Percentiles rank a stretch among this genome's conserved stretches.
Conservation (phyloP, 1,284 basidiomycete species). For the Schizopora paradoxa region DNA sequence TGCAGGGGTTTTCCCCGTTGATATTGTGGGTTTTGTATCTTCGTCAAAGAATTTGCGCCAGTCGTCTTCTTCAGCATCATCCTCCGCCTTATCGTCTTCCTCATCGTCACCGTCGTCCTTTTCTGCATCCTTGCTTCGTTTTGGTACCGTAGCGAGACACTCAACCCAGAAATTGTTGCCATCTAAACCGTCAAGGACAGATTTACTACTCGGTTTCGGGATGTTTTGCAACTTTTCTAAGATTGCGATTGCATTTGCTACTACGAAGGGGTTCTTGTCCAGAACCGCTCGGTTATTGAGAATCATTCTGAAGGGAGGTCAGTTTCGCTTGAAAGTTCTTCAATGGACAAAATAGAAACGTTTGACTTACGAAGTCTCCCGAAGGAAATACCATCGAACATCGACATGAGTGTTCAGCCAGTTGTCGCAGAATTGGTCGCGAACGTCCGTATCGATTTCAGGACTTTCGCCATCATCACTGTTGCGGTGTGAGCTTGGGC, state of each 20-base stretch:
- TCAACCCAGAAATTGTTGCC: slow-evolving; percentile 67
- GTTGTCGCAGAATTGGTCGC: slow-evolving; percentile 57
- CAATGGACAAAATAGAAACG: slow-evolving; percentile 4
- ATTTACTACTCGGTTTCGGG: slow-evolving; percentile 65
- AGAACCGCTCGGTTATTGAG: slow-evolving; percentile 23
- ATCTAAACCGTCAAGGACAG: slow-evolving; percentile 37
- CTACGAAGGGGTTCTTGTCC: slow-evolving; percentile 34
- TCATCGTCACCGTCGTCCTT: slow-evolving; percentile 33
- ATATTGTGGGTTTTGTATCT: slow-evolving; percentile 31
- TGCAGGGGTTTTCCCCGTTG: slow-evolving; percentile 33
- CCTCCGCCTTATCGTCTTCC: slow-evolving; percentile 37
- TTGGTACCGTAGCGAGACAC: slow-evolving; percentile 61
- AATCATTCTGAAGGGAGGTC: slow-evolving; percentile 18
- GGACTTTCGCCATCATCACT: slow-evolving; percentile 17
- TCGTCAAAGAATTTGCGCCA: slow-evolving; percentile 82
- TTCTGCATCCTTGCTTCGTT: slow-evolving; percentile 38
- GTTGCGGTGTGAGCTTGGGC: slow-evolving; percentile 43
- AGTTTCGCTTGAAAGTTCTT: slow-evolving; percentile 12
- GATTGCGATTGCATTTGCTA: slow-evolving; percentile 67
- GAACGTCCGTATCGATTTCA: slow-evolving; percentile 50
- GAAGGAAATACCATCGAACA: slow-evolving; percentile 89
- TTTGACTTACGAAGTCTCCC: slow-evolving; percentile 67
- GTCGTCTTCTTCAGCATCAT: slow-evolving; percentile 47
- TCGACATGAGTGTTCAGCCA: slow-evolving; percentile 85
- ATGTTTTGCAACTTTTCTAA: slow-evolving; percentile 80